Evolutionary conservation across 768 basidiomycete genomes (phyloP).

Genomic region (Trametes villosa): DNA sequence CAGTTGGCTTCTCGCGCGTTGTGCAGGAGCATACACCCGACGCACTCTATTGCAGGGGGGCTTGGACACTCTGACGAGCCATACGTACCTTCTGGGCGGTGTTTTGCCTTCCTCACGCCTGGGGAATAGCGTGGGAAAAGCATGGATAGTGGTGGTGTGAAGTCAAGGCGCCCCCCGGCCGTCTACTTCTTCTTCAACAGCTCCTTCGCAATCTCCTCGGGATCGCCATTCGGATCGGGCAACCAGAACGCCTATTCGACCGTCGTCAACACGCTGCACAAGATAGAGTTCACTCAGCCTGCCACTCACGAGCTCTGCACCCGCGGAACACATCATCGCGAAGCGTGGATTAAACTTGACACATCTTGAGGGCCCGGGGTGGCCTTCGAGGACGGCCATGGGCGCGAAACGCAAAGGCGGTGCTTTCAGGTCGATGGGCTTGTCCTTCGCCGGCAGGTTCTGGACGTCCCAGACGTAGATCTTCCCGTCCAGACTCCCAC

Average conservation of each 20-base stretch:
- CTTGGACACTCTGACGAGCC: too few relatives aligned
- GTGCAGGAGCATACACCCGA: too few relatives aligned
- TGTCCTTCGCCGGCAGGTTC: constrained; percentile 55
- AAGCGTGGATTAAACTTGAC: constrained; percentile 89
- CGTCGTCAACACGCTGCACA: background rate
- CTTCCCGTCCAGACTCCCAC: constrained; percentile 85
- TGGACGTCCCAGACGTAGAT: constrained; percentile 89
- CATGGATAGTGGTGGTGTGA: too few relatives aligned
- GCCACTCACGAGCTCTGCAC: constrained; percentile 73
- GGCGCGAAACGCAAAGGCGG: constrained; percentile 58
- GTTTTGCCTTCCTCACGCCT: too few relatives aligned
- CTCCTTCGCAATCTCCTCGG: constrained; percentile 72
- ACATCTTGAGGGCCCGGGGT: constrained; percentile 82
- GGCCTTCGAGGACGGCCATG: constrained; percentile 65
- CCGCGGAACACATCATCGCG: constrained; percentile 87
- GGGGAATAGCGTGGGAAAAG: too few relatives aligned
- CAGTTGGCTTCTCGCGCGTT: too few relatives aligned
- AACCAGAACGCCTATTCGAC: constrained; percentile 61
- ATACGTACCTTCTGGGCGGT: too few relatives aligned
- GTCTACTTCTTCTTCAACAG: constrained; percentile 62
- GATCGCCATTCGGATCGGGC: constrained; percentile 68
- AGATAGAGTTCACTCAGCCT: constrained; percentile 4
- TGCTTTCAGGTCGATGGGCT: constrained; percentile 57
- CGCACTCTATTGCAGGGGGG: too few relatives aligned
- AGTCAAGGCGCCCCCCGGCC: too few relatives aligned